Evolutionary conservation across 2,329 filamentous ascomycete genomes (phyloP), one percentile per base, ranked within the genome.

Genomic region (Ophiostoma sp.): DNA sequence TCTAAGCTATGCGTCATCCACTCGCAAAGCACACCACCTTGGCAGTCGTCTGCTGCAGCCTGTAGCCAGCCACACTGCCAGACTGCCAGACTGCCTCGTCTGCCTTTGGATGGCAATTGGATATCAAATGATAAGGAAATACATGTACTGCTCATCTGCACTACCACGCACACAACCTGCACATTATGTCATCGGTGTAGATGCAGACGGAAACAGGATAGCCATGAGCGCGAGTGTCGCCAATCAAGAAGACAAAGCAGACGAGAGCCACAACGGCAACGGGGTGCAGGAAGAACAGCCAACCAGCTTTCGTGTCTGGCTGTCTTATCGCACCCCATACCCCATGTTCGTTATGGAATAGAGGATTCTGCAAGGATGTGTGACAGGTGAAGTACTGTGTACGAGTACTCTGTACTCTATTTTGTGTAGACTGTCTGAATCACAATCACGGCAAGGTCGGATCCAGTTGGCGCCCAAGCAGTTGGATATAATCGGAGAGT

Each of bases 381-480:
- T 57, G 52, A 48, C 44, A 48, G 20, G 7, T 48, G 17, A 48
- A n/a, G 44, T 48, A n/a, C 41, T 44, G 17, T 20, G 10, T 39
- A 39, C 10, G 10, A 44, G 15, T 44, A 20, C 17, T 48, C 17
- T 48, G 20, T 48, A 41, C 39, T 13, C 20, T 48, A 17, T 48
- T 6, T 44, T 1, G 15, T 11, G 27, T 31, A 31, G 1, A 31
- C 27, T 31, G 27, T 31, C 27, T 31, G 39, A 44, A 44, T 17
- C 41, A 57, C 52, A 57, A 57, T 57, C 23, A 57, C 52, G 52
- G 52, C 52, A 57, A 57, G 23, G 52, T 57, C 52, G 52, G 52
- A 57, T 57, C 52, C n/a, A 27, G 23, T 48, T 48, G 44, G 7
- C 44, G 20, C 44, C 44, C 44, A 48, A 48, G 17, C 44, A n/a